These are phyloP conservation scores for Solanum rostratum DNA, from an alignment of 257 asterid species.

Conservation along the genomic window DNA sequence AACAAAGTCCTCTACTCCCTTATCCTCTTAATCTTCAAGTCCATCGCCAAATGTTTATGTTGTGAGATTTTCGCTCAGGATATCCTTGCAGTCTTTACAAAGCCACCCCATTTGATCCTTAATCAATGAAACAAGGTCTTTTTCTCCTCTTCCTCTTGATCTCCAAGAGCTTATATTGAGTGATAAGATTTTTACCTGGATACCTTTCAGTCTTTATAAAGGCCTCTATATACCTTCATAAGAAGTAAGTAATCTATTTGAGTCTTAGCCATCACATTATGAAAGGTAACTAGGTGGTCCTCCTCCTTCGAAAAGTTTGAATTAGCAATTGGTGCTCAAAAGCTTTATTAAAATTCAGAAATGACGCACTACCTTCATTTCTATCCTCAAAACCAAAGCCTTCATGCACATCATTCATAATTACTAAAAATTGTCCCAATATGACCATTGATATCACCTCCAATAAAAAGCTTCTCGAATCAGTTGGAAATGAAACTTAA, in stretches of 20 bases:
- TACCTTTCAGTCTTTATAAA: not conserved
- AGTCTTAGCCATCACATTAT: not conserved
- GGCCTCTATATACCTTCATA: not conserved
- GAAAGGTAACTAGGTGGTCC: not conserved
- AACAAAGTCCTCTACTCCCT: not conserved
- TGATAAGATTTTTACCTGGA: too few species aligned
- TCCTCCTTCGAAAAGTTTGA: not conserved
- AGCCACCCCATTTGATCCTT: too few species aligned
- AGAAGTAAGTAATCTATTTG: not conserved
- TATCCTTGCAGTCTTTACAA: not conserved
- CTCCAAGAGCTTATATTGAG: too few species aligned
- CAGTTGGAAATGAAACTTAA: not conserved
- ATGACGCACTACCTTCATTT: not conserved
- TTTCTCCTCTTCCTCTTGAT: too few species aligned
- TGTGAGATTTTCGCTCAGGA: not conserved
- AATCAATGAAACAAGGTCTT: too few species aligned
- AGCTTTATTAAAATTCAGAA: not conserved
- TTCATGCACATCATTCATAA: not conserved
- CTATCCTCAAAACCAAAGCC: not conserved
- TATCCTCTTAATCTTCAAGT: not conserved
- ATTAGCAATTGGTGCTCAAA: not conserved
- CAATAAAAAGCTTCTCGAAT: too few species aligned
- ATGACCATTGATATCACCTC: not conserved
- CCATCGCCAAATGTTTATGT: not conserved
- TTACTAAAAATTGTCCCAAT: not conserved